Evolutionary conservation across 805 yeast species (phyloP).

Genomic region (Nakazawaea ernobii): DNA sequence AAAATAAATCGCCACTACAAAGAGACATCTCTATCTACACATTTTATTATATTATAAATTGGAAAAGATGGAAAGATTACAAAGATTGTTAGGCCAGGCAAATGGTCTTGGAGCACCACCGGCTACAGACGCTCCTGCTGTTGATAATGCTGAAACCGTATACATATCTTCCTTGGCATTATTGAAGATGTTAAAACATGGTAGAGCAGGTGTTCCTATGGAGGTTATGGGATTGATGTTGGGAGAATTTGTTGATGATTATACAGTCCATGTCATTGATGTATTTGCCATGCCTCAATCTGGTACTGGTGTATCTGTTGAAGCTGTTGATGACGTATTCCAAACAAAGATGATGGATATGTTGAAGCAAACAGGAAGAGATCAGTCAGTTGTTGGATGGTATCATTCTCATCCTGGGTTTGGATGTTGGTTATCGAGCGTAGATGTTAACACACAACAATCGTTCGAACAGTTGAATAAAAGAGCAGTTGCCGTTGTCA

Average conservation of each 20-base stretch:
- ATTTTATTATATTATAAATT: neutral
- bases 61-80: constrained; percentile 40
- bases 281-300: constrained; percentile 99
- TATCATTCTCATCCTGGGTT: constrained; percentile 99
- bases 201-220: constrained; percentile 84
- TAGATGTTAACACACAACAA: constrained; percentile 96
- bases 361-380: constrained; percentile 98
- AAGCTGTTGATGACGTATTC: constrained; percentile 98
- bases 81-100: constrained; percentile 35
- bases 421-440: constrained; percentile 99
- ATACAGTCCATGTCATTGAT: constrained; percentile 93
- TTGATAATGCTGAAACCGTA: constrained; percentile 94
- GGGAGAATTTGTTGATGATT: constrained; percentile 96
- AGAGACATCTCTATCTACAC: neutral
- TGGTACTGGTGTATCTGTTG: constrained; percentile 97
- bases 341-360: constrained; percentile 99
- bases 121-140: constrained; percentile 69
- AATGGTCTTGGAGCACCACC: constrained; percentile 39
- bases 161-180: constrained; percentile 93
- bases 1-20: constrained; percentile 3
- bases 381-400: constrained; percentile 99
- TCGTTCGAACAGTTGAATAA: constrained; percentile 94
- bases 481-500: constrained; percentile 96
- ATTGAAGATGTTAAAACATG: constrained; percentile 95
- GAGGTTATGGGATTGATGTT: constrained; percentile 95